Evolutionary conservation across 2,329 filamentous ascomycete species (phyloP), one percentile per base, ranked within the genome.

Genomic region (Chaetomium sp.): DNA sequence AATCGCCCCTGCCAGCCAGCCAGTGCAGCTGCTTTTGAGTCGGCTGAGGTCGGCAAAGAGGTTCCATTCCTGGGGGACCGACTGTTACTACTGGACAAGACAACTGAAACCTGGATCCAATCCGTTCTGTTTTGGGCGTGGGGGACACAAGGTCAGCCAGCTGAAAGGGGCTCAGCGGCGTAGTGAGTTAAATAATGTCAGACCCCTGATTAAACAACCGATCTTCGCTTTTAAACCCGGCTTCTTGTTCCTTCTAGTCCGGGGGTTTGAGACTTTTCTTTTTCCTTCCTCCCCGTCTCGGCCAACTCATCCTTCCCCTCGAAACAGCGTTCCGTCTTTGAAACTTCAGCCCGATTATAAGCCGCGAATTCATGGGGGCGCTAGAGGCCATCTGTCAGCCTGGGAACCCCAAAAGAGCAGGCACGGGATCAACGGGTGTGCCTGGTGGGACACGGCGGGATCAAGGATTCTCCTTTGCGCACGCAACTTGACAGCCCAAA

Each of bases 101-200:
- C 13, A 54, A 16, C 53, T 64, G 63, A 64, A 61, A 64, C 57
- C 53, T 53, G 63, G 53, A 51, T 45, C 38, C 38, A 38, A 59
- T 38, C 60, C 51, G 38, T 19, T 31, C 45, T 57, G 29, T 31
- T 53, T 63, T 25, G 53, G 31, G 35, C 58, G 58, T 57, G 63
- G 58, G 58, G 63, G 58, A 51, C 42, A 50, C 60, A 42, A 51
- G 25, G 29, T 23, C 57, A 23, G n/a, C 19, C 13, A 19, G 10
- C 21, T 6, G 27, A 19, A 35, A 45, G 51, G 53, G 51, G 62
- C 51, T 56, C 57, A 57, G 45, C 58, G 31, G 56, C 21, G 2
- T n/a, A n/a, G 21, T 54, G 58, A 61, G 53, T 65, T 54, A 58
- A 64, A 45, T 60, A 47, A 60, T 29, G 47, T 29, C 57, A 33